A percentile compares a stretch with the other conserved stretches of the same genome.
Conservation (phyloP, 2,329 filamentous ascomycete genomes). For the Macrophomina phaseolina region DNA sequence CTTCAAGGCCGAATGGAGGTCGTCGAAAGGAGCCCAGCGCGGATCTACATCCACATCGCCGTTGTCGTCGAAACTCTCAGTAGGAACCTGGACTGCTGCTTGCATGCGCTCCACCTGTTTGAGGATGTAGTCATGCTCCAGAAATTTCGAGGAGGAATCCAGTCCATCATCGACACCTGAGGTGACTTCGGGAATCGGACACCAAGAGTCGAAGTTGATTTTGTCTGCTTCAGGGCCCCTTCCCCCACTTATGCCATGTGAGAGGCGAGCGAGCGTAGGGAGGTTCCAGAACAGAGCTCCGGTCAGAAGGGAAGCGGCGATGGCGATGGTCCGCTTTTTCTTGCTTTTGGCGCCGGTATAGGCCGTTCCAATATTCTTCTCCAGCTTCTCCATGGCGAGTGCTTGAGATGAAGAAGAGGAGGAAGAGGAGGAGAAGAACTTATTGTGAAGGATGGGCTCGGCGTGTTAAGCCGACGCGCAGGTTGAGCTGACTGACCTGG, state of each 20-base stretch:
- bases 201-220: constrained; percentile 24
- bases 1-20: constrained; percentile 58
- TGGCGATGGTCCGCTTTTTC: constrained; percentile 12
- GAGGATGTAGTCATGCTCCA: constrained; percentile 14
- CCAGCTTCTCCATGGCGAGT: constrained; percentile 21
- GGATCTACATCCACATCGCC: constrained; percentile 61
- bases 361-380: background rate
- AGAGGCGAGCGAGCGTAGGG: constrained; percentile 6
- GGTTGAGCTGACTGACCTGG: background rate
- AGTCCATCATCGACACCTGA: constrained; percentile 13
- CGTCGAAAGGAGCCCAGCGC: constrained; percentile 64
- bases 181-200: constrained; percentile 9
- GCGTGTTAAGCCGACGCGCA: background rate
- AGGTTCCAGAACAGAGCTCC: constrained; percentile 25
- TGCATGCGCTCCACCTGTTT: constrained; percentile 45
- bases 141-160: constrained; percentile 18
- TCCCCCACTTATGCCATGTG: constrained; percentile 23
- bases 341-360: background rate
- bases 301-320: constrained; percentile 8
- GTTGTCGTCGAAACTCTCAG: constrained; percentile 62
- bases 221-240: background rate
- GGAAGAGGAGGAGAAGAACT: background rate
- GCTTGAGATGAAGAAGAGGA: background rate
- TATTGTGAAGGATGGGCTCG: background rate
- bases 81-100: constrained; percentile 60